Percentiles rank a stretch among this genome's conserved stretches.
These are phyloP conservation scores for Isabelozyma gotoi DNA, from an alignment of 805 yeast species.

Conservation along the genomic window DNA sequence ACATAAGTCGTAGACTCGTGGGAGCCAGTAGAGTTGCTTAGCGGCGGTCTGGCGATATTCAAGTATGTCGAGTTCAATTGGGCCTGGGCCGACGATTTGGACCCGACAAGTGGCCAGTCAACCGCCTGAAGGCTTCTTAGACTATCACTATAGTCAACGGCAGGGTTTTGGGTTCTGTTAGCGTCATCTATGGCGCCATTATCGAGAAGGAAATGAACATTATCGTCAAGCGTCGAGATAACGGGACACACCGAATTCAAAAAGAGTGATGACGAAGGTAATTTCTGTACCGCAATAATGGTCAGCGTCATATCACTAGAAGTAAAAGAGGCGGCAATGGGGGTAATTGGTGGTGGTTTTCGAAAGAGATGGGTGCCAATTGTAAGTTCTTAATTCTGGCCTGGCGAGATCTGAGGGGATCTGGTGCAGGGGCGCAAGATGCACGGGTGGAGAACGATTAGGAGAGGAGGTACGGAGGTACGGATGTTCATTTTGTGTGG, in stretches of 20 bases:
- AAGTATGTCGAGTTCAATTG: slow-evolving; percentile 25
- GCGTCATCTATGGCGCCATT: slow-evolving; percentile 3
- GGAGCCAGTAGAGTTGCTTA: slow-evolving; percentile 16
- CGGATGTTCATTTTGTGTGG: not conserved
- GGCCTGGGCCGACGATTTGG: slow-evolving; percentile 10
- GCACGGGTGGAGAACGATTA: not conserved
- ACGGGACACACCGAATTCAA: slow-evolving; percentile 41
- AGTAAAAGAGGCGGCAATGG: too few relatives aligned
- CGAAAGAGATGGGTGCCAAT: not conserved
- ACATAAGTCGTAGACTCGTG: slow-evolving; percentile 53
- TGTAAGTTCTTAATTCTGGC: not conserved
- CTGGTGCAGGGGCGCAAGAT: not conserved
- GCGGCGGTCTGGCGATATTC: slow-evolving; percentile 38
- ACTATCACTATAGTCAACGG: not conserved
- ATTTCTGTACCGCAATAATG: slow-evolving; percentile 12
- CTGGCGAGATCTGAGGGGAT: not conserved
- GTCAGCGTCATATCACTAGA: slow-evolving; percentile 25
- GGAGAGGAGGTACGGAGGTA: not conserved
- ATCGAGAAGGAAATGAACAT: slow-evolving; percentile 28
- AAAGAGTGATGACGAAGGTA: slow-evolving; percentile 29
- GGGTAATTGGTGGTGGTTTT: not conserved
- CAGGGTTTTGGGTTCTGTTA: not conserved
- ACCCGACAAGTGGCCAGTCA: slow-evolving; percentile 27
- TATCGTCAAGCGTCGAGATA: slow-evolving; percentile 26
- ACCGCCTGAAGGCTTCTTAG: not conserved